Conservation (phyloP, 202 grass and related monocot genomes). For the Carex arenaria region DNA sequence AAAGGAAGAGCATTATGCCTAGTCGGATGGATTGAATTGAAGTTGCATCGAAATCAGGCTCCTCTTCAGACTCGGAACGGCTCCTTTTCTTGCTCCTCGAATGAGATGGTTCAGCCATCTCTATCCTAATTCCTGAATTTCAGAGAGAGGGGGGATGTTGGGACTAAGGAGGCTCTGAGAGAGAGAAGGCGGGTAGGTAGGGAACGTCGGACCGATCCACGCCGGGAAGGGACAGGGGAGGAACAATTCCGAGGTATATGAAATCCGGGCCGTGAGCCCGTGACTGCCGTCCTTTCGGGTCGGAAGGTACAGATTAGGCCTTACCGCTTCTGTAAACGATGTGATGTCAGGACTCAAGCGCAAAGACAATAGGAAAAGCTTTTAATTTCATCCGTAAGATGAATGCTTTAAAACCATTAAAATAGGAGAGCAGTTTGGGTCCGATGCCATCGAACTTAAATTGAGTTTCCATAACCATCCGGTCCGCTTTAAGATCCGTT, state of each 20-base stretch:
- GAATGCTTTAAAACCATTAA: no score
- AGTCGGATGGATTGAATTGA: neutral
- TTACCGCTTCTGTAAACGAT: neutral
- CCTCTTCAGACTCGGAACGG: neutral
- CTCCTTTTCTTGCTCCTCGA: neutral
- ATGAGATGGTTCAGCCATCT: constrained; percentile 13
- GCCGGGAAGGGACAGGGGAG: neutral
- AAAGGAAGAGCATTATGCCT: neutral
- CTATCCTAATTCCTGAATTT: neutral
- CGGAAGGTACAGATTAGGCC: no score
- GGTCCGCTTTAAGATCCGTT: no score
- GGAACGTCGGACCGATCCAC: neutral
- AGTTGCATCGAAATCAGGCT: constrained; percentile 1
- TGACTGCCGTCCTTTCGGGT: neutral
- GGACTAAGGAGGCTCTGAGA: neutral
- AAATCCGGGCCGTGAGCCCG: neutral
- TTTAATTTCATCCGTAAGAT: no score
- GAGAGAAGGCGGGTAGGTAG: neutral
- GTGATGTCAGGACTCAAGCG: neutral
- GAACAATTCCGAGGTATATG: neutral
- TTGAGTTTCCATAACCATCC: no score
- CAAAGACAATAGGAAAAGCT: neutral
- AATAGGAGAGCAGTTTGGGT: no score
- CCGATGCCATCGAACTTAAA: no score
- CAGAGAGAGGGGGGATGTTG: neutral